Percentiles rank a stretch among this genome's conserved stretches.
These are phyloP conservation scores for Schoenoplectus tabernaemontani DNA, from an alignment of 202 grass and related monocot species.

Conservation along the genomic window DNA sequence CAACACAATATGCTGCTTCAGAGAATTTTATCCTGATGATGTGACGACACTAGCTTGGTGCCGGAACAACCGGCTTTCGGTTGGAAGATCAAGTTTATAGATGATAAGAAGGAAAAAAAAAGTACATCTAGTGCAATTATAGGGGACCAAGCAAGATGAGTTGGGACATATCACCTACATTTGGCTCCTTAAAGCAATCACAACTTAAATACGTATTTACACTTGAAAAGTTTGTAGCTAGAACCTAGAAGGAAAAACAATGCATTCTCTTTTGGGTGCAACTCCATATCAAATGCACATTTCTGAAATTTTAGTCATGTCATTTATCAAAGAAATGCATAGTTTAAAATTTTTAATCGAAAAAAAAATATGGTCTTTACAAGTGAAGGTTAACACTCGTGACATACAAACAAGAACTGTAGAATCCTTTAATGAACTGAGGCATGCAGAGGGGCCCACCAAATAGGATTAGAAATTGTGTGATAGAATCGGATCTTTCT, in stretches of 20 bases:
- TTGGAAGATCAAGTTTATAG: not conserved
- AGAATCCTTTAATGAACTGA: not conserved
- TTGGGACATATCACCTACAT: constrained; percentile 3
- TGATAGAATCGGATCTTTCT: not conserved
- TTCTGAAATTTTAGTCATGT: no score
- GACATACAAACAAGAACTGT: no score
- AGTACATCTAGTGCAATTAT: not conserved
- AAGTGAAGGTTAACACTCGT: no score
- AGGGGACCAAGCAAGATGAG: constrained; percentile 14
- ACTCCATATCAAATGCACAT: not conserved
- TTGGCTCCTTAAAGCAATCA: constrained; percentile 10
- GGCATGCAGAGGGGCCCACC: not conserved
- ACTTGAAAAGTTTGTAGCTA: not conserved
- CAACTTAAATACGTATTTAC: not conserved
- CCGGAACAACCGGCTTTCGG: not conserved
- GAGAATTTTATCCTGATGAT: constrained; percentile 6
- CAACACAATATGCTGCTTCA: not conserved
- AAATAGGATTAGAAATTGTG: not conserved
- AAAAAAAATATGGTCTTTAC: no score
- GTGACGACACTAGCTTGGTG: not conserved
- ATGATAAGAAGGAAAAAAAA: not conserved
- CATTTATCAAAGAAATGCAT: no score
- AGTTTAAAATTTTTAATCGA: no score
- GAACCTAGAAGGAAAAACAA: not conserved
- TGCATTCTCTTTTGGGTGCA: not conserved